Base-by-base conservation (phyloP, 108 stramenopile genomes). In the Cyclotella choctawhatcheeana region DNA sequence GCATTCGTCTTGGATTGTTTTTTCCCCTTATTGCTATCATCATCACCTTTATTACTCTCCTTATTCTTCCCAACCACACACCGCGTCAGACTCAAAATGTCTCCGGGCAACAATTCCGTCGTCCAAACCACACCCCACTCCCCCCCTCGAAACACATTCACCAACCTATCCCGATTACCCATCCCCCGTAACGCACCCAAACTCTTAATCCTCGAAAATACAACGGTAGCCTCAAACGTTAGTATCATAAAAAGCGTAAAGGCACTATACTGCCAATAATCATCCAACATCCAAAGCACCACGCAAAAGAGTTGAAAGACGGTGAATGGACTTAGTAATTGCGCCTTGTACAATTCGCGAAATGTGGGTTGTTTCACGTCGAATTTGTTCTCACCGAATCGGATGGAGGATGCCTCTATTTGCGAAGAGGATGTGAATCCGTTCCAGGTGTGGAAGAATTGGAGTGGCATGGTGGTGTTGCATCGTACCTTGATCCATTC, bases 241-340 rank as follows among this genome's bases (percentile, higher is more conserved):
- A 99, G 52, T 8, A 99, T 81, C 58, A 95, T 93, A 37, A 88
- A 64, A 6, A 99, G 83, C 13, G 98, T 99, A 73, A 97, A 97
- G n/a, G 97, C 61, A 0, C 93, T 85, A 77, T 98, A 98, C 81
- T 96, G 95, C 99, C 98, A 98, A 84, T 98, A 99, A 65, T 98
- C 99, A 83, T 99, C 99, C 33, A 99, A 73, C 60, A 82, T 82
- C 99, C 99, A 99, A 44, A 99, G 77, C 18, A 89, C 20, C 44
- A 98, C 96, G 79, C 99, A 99, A 12, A 99, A 79, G n/a, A 98
- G 79, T 85, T 99, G 99, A 72, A 99, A 99, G 6, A 98, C 75
- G 66, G 98, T 98, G 64, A 99, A 97, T 2, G 99, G 99, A 25
- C 96, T 94, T 4, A 97, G 67, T 13, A 94, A 69, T 73, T 99